Evolutionary conservation across 495 filamentous ascomycete species (phyloP), one percentile per base, ranked within the genome.

Genomic region (Tuber melanosporum): DNA sequence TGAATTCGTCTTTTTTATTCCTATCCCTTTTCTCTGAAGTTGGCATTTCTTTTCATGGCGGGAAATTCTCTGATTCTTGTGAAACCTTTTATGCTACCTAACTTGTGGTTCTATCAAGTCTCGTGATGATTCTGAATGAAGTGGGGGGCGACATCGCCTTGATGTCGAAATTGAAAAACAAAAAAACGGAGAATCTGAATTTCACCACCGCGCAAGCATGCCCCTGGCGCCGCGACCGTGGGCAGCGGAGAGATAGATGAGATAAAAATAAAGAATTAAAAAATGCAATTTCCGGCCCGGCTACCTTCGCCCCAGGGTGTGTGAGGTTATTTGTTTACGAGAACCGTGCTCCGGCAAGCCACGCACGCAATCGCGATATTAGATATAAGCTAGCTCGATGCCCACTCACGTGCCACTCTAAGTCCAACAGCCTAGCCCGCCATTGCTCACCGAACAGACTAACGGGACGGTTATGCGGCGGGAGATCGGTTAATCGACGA

Each of bases 11-110:
- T 71, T 74, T 80, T 70, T 41, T 39, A 41, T 71, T 47, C 49
- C 72, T 76, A 71, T 7, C 32, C 71, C 71, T 66, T 76, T 49
- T 5, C 44, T 71, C 39, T 47, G 42, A 9, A 70, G 26, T 36
- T 26, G 10, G 26, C 26, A 66, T 66, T 66, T 36, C 26, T 36
- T 66, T 36, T 17, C 57, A 66, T 36, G 57, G 57, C 26, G 57
- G 57, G 57, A 32, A 66, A 36, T 66, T 66, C 57, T 66, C 36
- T 66, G 57, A 36, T 32, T 36, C 57, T 66, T 66, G 57, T 36
- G 57, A 66, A 66, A 36, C 57, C 26, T 32, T 66, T 66, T 66
- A 32, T 66, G 26, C 5, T 36, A 66, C 57, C 32, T 66, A 66
- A 66, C 57, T 66, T 66, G 26, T 36, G 57, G 57, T 66, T 36